These are phyloP conservation scores for Vigna trinervia DNA, from an alignment of 306 rosid species.

Conservation along the genomic window DNA sequence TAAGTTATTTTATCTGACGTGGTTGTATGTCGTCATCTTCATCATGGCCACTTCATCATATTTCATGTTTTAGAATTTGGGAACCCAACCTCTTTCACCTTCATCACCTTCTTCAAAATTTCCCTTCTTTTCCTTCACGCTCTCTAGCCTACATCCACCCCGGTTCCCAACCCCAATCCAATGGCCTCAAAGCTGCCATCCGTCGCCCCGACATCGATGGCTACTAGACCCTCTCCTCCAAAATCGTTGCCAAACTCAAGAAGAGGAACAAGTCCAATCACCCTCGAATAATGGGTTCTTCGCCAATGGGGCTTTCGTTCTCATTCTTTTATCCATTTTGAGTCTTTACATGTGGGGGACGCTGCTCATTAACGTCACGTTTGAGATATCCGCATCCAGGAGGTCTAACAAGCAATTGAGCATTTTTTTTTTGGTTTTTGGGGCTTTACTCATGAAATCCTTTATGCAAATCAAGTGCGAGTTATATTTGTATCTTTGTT, in stretches of 20 bases:
- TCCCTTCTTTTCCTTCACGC: constrained; percentile 73
- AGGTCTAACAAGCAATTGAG: constrained; percentile 81
- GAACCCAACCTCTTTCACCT: constrained; percentile 6
- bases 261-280: no score
- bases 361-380: constrained; percentile 52
- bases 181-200: constrained; percentile 72
- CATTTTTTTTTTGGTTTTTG: constrained; percentile 53
- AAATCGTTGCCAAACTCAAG: no score
- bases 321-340: constrained; percentile 37
- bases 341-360: constrained; percentile 50
- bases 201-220: constrained; percentile 67
- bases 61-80: no score
- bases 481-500: constrained; percentile 55
- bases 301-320: no score
- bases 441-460: constrained; percentile 56
- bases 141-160: constrained; percentile 89
- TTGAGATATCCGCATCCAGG: constrained; percentile 83
- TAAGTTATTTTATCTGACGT: no score
- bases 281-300: no score
- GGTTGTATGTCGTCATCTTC: no score
- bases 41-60: no score
- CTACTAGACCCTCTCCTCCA: constrained; percentile 31
- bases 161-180: constrained; percentile 54
- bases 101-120: constrained; percentile 68
- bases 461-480: constrained; percentile 57